These are phyloP conservation scores for Aphelidium insulamus DNA, from an alignment of 371 early-diverging fungal genomes.

Conservation along the genomic window DNA sequence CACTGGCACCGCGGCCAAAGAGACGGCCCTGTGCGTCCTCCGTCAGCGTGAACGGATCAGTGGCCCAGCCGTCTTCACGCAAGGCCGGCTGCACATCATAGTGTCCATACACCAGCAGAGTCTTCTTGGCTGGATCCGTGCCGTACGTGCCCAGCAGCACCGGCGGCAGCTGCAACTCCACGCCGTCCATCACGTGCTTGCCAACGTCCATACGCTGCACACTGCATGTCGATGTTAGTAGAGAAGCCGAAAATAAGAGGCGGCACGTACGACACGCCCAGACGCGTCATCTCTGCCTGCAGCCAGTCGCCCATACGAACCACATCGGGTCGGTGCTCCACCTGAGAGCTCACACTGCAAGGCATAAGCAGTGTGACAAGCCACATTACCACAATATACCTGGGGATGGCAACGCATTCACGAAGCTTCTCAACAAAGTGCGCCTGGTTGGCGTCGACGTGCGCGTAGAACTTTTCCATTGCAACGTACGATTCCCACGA, in stretches of 20 bases:
- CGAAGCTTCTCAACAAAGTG: conserved; percentile 59
- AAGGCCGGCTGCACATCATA: conserved; percentile 93
- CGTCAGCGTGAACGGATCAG: conserved; percentile 69
- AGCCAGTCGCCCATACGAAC: conserved; percentile 79
- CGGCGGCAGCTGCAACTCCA: conserved; percentile 59
- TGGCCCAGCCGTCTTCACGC: conserved; percentile 83
- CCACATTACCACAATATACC: conserved; percentile 17
- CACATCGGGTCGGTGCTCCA: conserved; percentile 54
- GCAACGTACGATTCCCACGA: no score
- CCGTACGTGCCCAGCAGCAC: conserved; percentile 79
- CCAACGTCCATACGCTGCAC: conserved; percentile 41
- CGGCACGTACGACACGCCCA: conserved; percentile 33
- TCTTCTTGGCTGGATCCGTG: conserved; percentile 73
- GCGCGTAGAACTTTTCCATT: conserved; percentile 36
- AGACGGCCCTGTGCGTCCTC: conserved; percentile 63
- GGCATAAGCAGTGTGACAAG: not conserved
- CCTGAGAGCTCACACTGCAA: conserved; percentile 56
- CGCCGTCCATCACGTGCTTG: conserved; percentile 57
- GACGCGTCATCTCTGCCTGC: conserved; percentile 37
- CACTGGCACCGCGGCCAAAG: conserved; percentile 76
- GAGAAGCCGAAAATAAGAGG: not conserved
- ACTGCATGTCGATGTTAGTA: not conserved
- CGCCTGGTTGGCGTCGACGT: conserved; percentile 55
- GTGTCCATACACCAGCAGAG: conserved; percentile 81
- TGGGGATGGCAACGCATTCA: conserved; percentile 79